Base-by-base conservation (phyloP, 2,329 filamentous ascomycete genomes). In the Diaporthe capsici region DNA sequence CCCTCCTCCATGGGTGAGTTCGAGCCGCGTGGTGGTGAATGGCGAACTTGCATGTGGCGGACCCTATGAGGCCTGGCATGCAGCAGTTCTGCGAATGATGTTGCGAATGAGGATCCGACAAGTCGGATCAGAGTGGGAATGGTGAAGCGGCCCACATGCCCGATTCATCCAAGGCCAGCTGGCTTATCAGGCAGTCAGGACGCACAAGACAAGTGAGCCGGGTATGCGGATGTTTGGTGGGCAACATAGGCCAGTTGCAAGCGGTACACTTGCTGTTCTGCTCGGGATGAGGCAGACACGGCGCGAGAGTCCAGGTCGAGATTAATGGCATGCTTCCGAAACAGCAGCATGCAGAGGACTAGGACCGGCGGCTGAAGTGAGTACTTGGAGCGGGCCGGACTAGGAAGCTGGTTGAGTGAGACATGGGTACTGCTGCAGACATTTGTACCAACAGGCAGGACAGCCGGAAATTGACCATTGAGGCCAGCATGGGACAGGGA, bases 401-500 rank as follows among this genome's bases (percentile, higher is more conserved):
- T 70, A 70, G 65, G 65, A 55, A 70, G 65, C 65, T 70, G 65
- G 65, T 37, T 37, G 63, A 53, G 63, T 51, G 63, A 68, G 47
- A 70, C 65, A 70, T 70, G 65, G 65, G 34, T 28, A 17, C 34
- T 25, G 65, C 49, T 55, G 65, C 65, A 70, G 65, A 55, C 65
- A 39, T 13, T 34, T 42, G 65, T 70, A 70, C 65, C 65, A 70
- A 70, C 65, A 42, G 65, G 34, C 65, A 67, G 42, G 42, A n/a
- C 20, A 51, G 61, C 25, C 61, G 65, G 65, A 68, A 68, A 68
- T 68, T 68, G 65, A 53, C 10, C 65, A 53, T 39, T 28, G 31
- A 51, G 63, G 17, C 63, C 31, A 13, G 63, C 31, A 49, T 37
- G 31, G 22, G 39, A 10, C 39, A 63, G 31, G 60, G 39, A 31